Conservation (phyloP, 2,329 filamentous ascomycete species). For the Ophiostoma triangulosporum region DNA sequence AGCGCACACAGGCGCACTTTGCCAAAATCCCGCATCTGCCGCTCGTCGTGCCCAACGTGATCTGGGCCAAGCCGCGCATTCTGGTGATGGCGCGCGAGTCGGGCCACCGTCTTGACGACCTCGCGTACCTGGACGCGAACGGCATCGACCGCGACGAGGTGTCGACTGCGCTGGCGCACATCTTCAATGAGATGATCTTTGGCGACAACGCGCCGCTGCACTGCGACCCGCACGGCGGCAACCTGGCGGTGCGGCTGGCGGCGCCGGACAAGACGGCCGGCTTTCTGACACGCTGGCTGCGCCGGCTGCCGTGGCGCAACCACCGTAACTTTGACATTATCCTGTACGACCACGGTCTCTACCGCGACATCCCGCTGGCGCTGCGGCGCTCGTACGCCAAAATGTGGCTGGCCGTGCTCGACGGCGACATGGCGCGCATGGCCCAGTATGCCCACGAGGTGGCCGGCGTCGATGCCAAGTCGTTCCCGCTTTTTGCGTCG, state of each 20-base stretch:
- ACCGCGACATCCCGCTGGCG: conserved; percentile 73
- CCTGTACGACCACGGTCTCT: conserved; percentile 92
- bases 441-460: conserved; percentile 79
- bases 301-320: conserved; percentile 22
- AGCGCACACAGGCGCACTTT: conserved; percentile 69
- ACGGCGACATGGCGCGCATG: conserved; percentile 77
- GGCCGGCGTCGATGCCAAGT: conserved; percentile 73
- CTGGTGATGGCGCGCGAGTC: conserved; percentile 91
- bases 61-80: conserved; percentile 81
- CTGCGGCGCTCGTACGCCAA: conserved; percentile 83
- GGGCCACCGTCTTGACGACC: conserved; percentile 76
- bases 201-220: conserved; percentile 77
- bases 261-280: not conserved
- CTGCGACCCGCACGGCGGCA: conserved; percentile 94
- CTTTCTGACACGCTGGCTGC: not conserved
- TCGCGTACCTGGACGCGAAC: conserved; percentile 72
- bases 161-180: conserved; percentile 72
- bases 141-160: conserved; percentile 91
- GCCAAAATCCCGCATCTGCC: conserved; percentile 53
- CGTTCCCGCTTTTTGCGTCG: conserved; percentile 89
- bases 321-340: conserved; percentile 79
- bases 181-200: conserved; percentile 99
- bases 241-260: conserved; percentile 60
- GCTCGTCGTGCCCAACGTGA: conserved; percentile 74
- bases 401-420: conserved; percentile 91